A percentile compares a stretch with the other conserved stretches of the same genome.
phyloP scores from a whole-genome alignment of 495 filamentous ascomycete species.

The Amphirosellinia nigrospora region DNA sequence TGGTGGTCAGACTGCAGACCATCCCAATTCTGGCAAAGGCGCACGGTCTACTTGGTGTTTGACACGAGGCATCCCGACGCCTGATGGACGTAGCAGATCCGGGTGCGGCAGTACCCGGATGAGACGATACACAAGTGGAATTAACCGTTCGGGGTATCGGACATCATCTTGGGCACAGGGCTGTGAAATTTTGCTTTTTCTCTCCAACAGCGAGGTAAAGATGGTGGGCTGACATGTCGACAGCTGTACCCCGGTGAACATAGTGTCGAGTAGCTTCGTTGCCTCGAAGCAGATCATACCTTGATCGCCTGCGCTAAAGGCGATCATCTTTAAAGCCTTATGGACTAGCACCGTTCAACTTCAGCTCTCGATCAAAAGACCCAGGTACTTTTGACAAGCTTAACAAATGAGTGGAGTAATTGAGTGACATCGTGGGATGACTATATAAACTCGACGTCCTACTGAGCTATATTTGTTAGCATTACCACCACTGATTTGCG shows the following conservation, averaged over 20 bases:
- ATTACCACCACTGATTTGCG: background rate
- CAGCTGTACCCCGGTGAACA: background rate
- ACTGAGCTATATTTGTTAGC: background rate
- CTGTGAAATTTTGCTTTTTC: background rate
- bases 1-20: constrained; percentile 4
- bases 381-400: constrained; percentile 1
- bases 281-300: constrained; percentile 8
- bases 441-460: background rate
- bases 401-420: background rate
- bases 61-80: background rate
- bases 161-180: background rate
- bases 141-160: background rate
- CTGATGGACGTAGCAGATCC: background rate
- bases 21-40: background rate
- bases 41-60: background rate
- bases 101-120: constrained; percentile 1
- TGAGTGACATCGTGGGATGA: background rate
- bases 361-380: background rate
- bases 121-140: background rate
- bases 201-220: background rate
- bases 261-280: constrained; percentile 8
- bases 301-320: background rate
- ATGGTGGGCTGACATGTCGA: background rate
- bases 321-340: constrained; percentile 11
- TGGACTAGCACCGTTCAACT: background rate